Evolutionary conservation across 1,284 basidiomycete species (phyloP).

Genomic region (Melanopsichium pennsylvanicum): DNA sequence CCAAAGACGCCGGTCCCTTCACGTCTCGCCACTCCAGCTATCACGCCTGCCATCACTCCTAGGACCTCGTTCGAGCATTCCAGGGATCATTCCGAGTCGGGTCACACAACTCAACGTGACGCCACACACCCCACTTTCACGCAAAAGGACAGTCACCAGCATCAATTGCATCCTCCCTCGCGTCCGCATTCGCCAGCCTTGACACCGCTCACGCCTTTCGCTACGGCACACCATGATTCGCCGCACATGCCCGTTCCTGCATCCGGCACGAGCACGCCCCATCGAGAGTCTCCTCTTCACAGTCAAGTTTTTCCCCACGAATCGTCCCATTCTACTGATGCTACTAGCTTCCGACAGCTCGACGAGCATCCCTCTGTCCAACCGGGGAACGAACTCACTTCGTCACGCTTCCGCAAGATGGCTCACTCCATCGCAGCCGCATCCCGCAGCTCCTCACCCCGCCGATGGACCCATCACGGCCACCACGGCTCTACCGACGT

Average conservation of each 20-base stretch:
- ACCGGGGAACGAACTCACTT: constrained; percentile 29
- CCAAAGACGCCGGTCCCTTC: constrained; percentile 46
- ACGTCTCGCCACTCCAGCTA: constrained; percentile 25
- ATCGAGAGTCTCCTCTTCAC: constrained; percentile 36
- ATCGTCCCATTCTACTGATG: background rate
- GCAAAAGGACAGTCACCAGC: constrained; percentile 4
- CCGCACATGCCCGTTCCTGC: constrained; percentile 2
- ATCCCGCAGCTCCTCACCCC: constrained; percentile 35
- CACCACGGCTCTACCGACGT: constrained; percentile 12
- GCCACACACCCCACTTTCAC: background rate
- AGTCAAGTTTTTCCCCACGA: constrained; percentile 14
- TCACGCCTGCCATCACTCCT: constrained; percentile 29
- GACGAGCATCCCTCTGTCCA: constrained; percentile 42
- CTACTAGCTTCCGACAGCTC: constrained; percentile 33
- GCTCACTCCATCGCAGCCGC: constrained; percentile 37
- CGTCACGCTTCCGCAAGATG: constrained; percentile 40
- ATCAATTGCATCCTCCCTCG: constrained; percentile 19
- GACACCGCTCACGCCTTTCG: constrained; percentile 6
- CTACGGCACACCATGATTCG: constrained; percentile 3
- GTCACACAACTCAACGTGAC: constrained; percentile 10
- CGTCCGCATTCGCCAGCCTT: constrained; percentile 21
- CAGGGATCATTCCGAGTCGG: constrained; percentile 18
- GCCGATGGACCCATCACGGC: constrained; percentile 22
- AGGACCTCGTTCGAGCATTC: constrained; percentile 33
- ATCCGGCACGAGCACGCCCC: constrained; percentile 25